Base-by-base conservation (phyloP, 225 moss, liverwort and hornwort genomes). In the Bryoerythrophyllum caledonicum region DNA sequence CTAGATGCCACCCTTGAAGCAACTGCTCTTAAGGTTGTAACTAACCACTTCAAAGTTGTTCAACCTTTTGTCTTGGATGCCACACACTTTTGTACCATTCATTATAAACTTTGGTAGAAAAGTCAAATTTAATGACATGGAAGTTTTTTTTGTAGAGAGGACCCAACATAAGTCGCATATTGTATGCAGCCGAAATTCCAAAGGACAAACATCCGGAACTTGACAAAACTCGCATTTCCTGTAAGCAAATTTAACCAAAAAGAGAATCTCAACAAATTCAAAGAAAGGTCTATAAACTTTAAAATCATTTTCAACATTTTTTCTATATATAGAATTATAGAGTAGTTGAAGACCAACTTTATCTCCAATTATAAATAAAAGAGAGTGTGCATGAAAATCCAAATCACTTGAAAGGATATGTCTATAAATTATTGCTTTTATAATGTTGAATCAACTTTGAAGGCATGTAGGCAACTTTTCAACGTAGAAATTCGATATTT, bases 161-260 rank as follows among this genome's bases (percentile, higher is more conserved):
- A 56, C 87, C 89, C 4, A 71, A 60, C 8, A 24, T 84, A 34
- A 93, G 91, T 77, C 93, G 96, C 24, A 12, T 96, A n/a, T 77
- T 96, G 2, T 96, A 91, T 27, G 86, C 76, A 5, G 90, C 71
- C 38, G 88, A 81, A 76, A 86, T 90, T 32, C 89, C 86, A 30
- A 10, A 25, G 21, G 80, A 60, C 10, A 88, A 81, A 53, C 84
- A 84, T 5, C 76, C 76, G 0, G 96, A 96, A 58, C 85, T 4
- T 41, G 87, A 19, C 93, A 93, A 54, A 76, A 82, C 5, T 16
- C 84, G 88, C 15, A 54, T 93, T 37, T 85, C 82, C 16, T 86
- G 91, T 94, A 72, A 81, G 67, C 14, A 43, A 60, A 52, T 20
- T 16, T 4, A 55, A 17, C 38, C 9, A 19, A 38, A 15, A 28